A percentile compares a stretch with the other conserved stretches of the same genome.
phyloP scores from a whole-genome alignment of 345 rosid species.

The Syzygium aromaticum region DNA sequence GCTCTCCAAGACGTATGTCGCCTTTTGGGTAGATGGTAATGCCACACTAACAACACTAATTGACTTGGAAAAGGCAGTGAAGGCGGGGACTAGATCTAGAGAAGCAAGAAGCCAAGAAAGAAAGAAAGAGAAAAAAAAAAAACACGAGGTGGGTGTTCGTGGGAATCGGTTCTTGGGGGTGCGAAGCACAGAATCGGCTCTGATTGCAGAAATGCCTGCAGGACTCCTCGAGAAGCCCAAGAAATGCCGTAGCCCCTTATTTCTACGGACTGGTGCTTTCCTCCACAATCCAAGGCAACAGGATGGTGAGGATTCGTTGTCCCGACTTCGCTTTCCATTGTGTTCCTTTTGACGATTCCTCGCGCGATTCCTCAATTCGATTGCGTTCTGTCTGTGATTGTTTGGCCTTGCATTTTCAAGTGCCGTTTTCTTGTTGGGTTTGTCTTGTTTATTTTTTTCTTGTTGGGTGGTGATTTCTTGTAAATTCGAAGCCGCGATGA shows the following conservation, averaged over 20 bases:
- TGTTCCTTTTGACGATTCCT: background rate
- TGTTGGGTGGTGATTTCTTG: background rate
- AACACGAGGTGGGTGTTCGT: background rate
- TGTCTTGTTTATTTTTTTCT: background rate
- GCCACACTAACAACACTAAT: background rate
- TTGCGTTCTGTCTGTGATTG: background rate
- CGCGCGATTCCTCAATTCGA: background rate
- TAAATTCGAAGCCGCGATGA: background rate
- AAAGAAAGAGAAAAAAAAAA: background rate
- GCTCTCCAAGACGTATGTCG: conserved; percentile 47
- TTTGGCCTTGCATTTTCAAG: background rate
- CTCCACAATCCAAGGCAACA: conserved; percentile 8
- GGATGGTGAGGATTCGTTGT: conserved; percentile 2
- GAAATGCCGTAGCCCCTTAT: conserved; percentile 11
- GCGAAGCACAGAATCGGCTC: background rate
- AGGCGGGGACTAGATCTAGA: conserved; percentile 2
- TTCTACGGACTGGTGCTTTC: conserved; percentile 12
- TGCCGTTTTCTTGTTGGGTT: background rate
- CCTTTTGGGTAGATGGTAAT: background rate
- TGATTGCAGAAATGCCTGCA: background rate
- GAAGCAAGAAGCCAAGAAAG: background rate
- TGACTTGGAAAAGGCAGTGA: conserved; percentile 1
- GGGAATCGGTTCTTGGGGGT: background rate
- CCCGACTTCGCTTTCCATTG: background rate
- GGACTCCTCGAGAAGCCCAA: background rate